Evolutionary conservation across 768 basidiomycete genomes (phyloP).

Genomic region (Tylopilus vinaceipallidus): DNA sequence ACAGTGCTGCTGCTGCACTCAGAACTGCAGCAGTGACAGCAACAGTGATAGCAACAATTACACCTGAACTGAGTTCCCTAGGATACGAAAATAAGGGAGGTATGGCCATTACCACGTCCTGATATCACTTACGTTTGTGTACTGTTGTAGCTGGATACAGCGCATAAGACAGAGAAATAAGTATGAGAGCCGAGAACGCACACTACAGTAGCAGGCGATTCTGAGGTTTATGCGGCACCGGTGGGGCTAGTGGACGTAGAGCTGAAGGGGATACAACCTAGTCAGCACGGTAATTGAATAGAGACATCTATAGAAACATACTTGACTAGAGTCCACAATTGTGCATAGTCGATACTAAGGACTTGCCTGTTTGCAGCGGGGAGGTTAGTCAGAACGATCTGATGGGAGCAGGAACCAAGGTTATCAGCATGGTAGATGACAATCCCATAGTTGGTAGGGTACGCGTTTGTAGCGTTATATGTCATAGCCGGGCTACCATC

Average conservation of each 20-base stretch:
- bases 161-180: background rate
- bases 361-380: slow-evolving; percentile 18
- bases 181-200: background rate
- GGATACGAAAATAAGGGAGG: background rate
- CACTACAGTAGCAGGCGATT: background rate
- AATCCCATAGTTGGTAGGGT: slow-evolving; percentile 26
- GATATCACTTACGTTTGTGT: slow-evolving; percentile 12
- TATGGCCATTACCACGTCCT: background rate
- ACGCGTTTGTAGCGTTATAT: slow-evolving; percentile 21
- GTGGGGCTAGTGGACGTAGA: background rate
- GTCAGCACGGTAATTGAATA: background rate
- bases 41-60: slow-evolving; percentile 22
- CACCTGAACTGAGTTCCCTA: slow-evolving; percentile 21
- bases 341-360: slow-evolving; percentile 36
- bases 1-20: slow-evolving; percentile 11
- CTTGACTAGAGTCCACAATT: slow-evolving; percentile 20
- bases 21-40: slow-evolving; percentile 13
- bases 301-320: background rate
- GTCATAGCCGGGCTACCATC: slow-evolving; percentile 30
- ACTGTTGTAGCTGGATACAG: too few relatives aligned
- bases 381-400: slow-evolving; percentile 34
- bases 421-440: slow-evolving; percentile 36
- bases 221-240: background rate
- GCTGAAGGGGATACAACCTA: background rate
- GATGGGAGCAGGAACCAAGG: slow-evolving; percentile 39